Conservation (phyloP, 2,329 filamentous ascomycete species). For the Neonectria coccinea region DNA sequence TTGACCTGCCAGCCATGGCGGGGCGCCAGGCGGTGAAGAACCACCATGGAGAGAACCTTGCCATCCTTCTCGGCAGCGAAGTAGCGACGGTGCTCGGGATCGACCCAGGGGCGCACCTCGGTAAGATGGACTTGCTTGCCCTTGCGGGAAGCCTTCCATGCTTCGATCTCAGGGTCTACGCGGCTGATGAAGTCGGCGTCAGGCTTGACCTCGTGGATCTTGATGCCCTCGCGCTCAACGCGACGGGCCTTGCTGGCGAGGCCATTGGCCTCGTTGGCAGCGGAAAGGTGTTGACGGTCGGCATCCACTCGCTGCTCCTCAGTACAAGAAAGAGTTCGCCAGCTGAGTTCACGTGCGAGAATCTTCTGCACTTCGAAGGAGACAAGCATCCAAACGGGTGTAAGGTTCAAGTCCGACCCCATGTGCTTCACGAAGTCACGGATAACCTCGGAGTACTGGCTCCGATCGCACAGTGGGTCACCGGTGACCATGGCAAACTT, state of each 20-base stretch:
- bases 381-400: slow-evolving; percentile 91
- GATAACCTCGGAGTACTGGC: slow-evolving; percentile 81
- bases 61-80: slow-evolving; percentile 83
- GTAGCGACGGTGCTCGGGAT: slow-evolving; percentile 85
- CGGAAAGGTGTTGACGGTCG: slow-evolving; percentile 71
- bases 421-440: slow-evolving; percentile 80
- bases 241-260: slow-evolving; percentile 82
- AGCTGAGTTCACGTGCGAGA: slow-evolving; percentile 82
- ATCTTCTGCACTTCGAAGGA: slow-evolving; percentile 82
- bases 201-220: slow-evolving; percentile 78
- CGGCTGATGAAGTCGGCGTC: slow-evolving; percentile 77
- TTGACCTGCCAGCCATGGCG: slow-evolving; percentile 93
- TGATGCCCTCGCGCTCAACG: slow-evolving; percentile 85
- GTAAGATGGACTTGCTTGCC: slow-evolving; percentile 90
- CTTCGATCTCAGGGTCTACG: slow-evolving; percentile 77
- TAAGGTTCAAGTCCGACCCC: slow-evolving; percentile 74
- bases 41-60: slow-evolving; percentile 80
- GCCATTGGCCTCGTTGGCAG: slow-evolving; percentile 46
- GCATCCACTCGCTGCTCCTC: slow-evolving; percentile 90
- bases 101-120: slow-evolving; percentile 89
- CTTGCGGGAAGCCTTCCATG: slow-evolving; percentile 85
- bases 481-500: slow-evolving; percentile 88
- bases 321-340: slow-evolving; percentile 89
- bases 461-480: slow-evolving; percentile 84
- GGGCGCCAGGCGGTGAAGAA: slow-evolving; percentile 83